Evolutionary conservation across 2,329 filamentous ascomycete species (phyloP), one percentile per base, ranked within the genome.

Genomic region (Colletotrichum sansevieriae): DNA sequence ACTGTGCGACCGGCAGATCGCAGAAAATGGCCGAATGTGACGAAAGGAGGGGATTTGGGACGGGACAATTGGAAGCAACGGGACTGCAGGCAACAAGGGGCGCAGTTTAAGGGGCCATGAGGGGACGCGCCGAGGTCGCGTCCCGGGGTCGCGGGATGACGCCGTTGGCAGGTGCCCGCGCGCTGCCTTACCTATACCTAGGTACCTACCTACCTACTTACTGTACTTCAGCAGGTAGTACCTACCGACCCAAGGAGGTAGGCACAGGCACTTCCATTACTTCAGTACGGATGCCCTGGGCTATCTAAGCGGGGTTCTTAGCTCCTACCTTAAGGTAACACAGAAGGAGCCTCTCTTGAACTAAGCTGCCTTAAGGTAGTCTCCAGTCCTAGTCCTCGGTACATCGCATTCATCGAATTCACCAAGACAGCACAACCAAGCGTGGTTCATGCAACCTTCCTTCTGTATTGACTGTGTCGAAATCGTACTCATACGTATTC

Each of bases 401-500:
- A 6, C 20, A 60, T n/a, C 39, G 20, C 18, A 20, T 25, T n/a
- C 44, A 37, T 11, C 6, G 22, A 25, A 39, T 29, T 29, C 29
- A 46, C n/a, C 15, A 44, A 1, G 2, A 18, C 13, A 10, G 25
- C n/a, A 25, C 18, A 25, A 43, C 10, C 9, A 10, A 2, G 7
- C 29, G 7, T 29, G 13, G 5, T 35, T 35, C 65, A 39, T 55
- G 49, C 47, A 68, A 65, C 47, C 51, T 41, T 47, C 61, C 58
- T 33, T 39, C 39, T 65, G 61, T 68, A 65, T 68, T 68, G 65
- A 62, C 35, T 70, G 68, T 70, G 60, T 57, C 55, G 70, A 70
- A 71, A 65, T 70, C 71, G 66, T 70, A 67, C 51, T 63, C 12
- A 35, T 67, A 70, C 63, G 66, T 62, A 72, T 72, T 72, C 49